Percentiles rank a stretch among this genome's conserved stretches.
Evolutionary conservation across 2,329 filamentous ascomycete genomes (phyloP).

Genomic region (Apiospora aurea): DNA sequence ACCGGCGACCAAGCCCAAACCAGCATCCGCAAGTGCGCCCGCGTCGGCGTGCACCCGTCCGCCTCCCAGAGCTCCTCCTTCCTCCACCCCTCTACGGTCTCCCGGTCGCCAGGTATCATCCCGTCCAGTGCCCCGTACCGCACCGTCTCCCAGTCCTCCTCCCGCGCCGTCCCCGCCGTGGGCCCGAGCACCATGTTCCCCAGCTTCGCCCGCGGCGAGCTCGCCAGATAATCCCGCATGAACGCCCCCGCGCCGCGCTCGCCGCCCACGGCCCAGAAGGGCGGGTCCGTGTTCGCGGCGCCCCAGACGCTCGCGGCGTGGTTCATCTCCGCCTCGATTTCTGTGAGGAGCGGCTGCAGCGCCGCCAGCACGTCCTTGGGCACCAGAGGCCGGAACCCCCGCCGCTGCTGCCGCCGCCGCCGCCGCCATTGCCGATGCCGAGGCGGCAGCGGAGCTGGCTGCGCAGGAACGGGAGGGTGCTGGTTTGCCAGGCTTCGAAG

Average conservation of each 20-base stretch:
- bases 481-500: background rate
- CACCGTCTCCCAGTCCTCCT: slow-evolving; percentile 10
- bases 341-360: background rate
- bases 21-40: background rate
- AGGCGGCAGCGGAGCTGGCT: background rate
- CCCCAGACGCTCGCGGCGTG: background rate
- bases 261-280: background rate
- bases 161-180: background rate
- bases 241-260: background rate
- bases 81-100: background rate
- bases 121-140: slow-evolving; percentile 6
- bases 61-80: background rate
- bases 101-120: background rate
- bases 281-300: too few relatives aligned
- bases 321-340: background rate
- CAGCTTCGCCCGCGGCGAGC: slow-evolving; percentile 12
- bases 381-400: slow-evolving; percentile 10
- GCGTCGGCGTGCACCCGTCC: background rate
- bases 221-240: background rate
- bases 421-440: background rate
- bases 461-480: background rate
- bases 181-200: background rate
- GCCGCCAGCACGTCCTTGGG: background rate
- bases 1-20: slow-evolving; percentile 15
- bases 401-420: background rate